Evolutionary conservation across 2,329 filamentous ascomycete species (phyloP).

Genomic region (Aureobasidium sp.): DNA sequence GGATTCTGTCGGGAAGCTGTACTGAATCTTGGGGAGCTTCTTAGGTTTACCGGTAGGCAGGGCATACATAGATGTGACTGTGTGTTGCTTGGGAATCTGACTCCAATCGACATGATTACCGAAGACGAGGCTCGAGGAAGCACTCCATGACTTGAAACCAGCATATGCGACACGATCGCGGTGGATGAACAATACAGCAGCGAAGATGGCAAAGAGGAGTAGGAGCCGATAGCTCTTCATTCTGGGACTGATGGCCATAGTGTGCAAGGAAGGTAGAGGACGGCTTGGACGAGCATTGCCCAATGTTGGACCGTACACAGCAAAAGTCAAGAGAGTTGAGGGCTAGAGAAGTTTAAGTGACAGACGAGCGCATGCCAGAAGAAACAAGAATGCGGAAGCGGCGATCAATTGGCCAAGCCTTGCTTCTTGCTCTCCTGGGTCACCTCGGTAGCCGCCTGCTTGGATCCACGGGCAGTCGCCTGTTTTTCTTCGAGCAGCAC

Average conservation of each 20-base stretch:
- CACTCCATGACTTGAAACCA: slow-evolving; percentile 10
- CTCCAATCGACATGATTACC: slow-evolving; percentile 27
- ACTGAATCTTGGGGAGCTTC: slow-evolving; percentile 36
- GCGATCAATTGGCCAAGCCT: background rate
- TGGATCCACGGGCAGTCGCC: background rate
- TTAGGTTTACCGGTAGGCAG: slow-evolving; percentile 32
- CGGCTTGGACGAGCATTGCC: background rate
- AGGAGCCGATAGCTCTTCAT: slow-evolving; percentile 14
- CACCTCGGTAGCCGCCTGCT: background rate
- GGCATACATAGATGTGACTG: slow-evolving; percentile 28
- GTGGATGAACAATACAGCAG: slow-evolving; percentile 13
- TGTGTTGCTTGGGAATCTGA: slow-evolving; percentile 33
- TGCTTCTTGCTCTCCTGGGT: background rate
- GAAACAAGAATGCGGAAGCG: slow-evolving; percentile 3
- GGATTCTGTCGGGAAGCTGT: slow-evolving; percentile 32
- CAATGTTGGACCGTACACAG: background rate
- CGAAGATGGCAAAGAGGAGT: slow-evolving; percentile 11
- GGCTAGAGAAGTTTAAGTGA: background rate
- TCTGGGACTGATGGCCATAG: slow-evolving; percentile 6
- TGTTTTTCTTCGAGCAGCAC: too few relatives aligned
- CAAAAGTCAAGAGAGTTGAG: background rate
- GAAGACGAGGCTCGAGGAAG: background rate
- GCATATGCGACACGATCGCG: slow-evolving; percentile 11
- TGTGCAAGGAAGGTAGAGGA: background rate
- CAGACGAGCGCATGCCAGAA: background rate